Evolutionary conservation across 176 grass and related monocot genomes (phyloP).

Genomic region (Juncus effusus): DNA sequence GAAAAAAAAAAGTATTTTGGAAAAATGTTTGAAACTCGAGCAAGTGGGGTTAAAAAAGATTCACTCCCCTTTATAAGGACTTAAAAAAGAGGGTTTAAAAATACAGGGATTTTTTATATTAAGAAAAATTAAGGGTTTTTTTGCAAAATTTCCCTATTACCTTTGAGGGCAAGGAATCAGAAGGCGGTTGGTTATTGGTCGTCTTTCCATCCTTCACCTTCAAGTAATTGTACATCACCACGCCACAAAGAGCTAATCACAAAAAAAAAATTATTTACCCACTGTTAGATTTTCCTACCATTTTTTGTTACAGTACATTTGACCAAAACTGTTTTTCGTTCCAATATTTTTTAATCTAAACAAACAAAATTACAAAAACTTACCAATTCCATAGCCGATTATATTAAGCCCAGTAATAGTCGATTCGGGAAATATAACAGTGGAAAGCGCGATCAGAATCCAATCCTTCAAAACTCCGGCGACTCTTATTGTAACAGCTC

Average conservation of each 20-base stretch:
- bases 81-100: not conserved
- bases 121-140: not conserved
- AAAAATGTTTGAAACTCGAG: not conserved
- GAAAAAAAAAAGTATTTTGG: not conserved
- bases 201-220: slow-evolving; percentile 89
- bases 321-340: too few relatives aligned
- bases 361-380: slow-evolving; percentile 5
- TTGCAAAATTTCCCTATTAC: slow-evolving; percentile 19
- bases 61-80: not conserved
- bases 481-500: slow-evolving; percentile 93
- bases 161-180: slow-evolving; percentile 56
- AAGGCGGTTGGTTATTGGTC: slow-evolving; percentile 54
- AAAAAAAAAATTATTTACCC: not conserved
- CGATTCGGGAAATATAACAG: slow-evolving; percentile 96
- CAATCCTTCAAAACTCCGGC: slow-evolving; percentile 99
- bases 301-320: too few relatives aligned
- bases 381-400: slow-evolving; percentile 98
- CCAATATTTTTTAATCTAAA: too few relatives aligned
- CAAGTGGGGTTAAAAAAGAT: too few relatives aligned
- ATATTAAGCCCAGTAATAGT: slow-evolving; percentile 95
- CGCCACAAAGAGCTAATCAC: slow-evolving; percentile 77
- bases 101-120: not conserved
- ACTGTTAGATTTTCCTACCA: too few relatives aligned
- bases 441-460: slow-evolving; percentile 98
- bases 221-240: slow-evolving; percentile 99